These are phyloP conservation scores for Pleurotus sapidus DNA, from an alignment of 768 basidiomycete species.

Conservation along the genomic window DNA sequence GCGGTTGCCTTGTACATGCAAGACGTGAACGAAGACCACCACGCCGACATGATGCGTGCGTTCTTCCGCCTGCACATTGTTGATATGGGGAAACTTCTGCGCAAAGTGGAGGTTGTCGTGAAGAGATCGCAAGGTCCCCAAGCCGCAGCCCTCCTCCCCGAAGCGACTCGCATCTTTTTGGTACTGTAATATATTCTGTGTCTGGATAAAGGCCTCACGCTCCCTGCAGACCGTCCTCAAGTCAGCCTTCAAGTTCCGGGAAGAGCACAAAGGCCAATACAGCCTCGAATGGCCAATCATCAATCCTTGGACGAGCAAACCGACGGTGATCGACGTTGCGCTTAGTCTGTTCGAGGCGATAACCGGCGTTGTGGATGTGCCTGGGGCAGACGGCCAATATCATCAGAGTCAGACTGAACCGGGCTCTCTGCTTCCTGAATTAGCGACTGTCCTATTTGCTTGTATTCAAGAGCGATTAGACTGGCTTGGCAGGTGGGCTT, in stretches of 20 bases:
- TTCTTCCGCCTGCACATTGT: constrained; percentile 76
- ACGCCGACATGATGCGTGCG: constrained; percentile 76
- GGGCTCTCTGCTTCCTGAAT: constrained; percentile 56
- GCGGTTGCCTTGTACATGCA: constrained; percentile 70
- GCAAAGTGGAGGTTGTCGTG: constrained; percentile 52
- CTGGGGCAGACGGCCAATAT: constrained; percentile 23
- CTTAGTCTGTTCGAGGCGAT: constrained; percentile 71
- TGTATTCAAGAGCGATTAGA: constrained; percentile 67
- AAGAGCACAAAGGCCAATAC: constrained; percentile 70
- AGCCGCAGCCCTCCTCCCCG: constrained; percentile 46
- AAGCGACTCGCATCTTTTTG: constrained; percentile 67
- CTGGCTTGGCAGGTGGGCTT: constrained; percentile 59
- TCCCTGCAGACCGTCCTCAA: constrained; percentile 59
- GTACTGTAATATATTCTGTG: constrained; percentile 32
- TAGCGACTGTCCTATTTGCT: constrained; percentile 61
- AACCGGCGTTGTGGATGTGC: constrained; percentile 43
- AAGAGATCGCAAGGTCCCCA: constrained; percentile 27
- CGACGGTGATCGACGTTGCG: constrained; percentile 63
- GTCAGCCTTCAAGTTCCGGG: constrained; percentile 74
- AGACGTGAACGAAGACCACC: constrained; percentile 46
- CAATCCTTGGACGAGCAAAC: constrained; percentile 82
- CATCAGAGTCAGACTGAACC: constrained; percentile 31
- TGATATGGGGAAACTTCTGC: constrained; percentile 67
- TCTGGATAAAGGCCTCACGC: neutral
- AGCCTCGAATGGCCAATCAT: constrained; percentile 70